Evolutionary conservation across 1,139 yeast genomes (phyloP).

Genomic region (Suhomyces bolitotheri): DNA sequence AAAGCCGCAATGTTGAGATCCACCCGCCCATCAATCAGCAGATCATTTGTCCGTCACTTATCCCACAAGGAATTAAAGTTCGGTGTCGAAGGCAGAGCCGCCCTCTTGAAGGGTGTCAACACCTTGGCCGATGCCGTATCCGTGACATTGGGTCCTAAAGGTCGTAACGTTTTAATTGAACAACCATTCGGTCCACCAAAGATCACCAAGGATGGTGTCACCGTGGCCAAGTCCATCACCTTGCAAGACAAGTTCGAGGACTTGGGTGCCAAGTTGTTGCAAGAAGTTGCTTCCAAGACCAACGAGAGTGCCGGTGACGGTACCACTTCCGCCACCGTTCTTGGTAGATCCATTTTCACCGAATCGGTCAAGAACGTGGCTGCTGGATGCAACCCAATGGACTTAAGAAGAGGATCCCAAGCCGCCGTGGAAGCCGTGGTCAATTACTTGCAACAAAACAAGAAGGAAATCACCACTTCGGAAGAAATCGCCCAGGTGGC

Average conservation of each 20-base stretch:
- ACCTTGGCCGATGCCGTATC: slow-evolving; percentile 96
- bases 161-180: slow-evolving; percentile 95
- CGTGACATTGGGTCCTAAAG: slow-evolving; percentile 97
- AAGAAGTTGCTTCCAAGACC: slow-evolving; percentile 97
- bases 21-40: slow-evolving; percentile 48
- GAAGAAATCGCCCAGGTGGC: slow-evolving; percentile 99
- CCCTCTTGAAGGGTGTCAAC: slow-evolving; percentile 92
- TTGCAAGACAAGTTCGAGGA: slow-evolving; percentile 94
- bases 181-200: slow-evolving; percentile 97
- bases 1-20: slow-evolving; percentile 54
- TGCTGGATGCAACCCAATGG: slow-evolving; percentile 99
- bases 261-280: slow-evolving; percentile 93
- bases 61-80: slow-evolving; percentile 96
- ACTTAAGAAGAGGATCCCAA: slow-evolving; percentile 97
- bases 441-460: slow-evolving; percentile 81
- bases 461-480: slow-evolving; percentile 95
- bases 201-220: slow-evolving; percentile 99
- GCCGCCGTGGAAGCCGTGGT: slow-evolving; percentile 98
- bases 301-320: slow-evolving; percentile 99
- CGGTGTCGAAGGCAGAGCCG: slow-evolving; percentile 99
- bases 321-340: slow-evolving; percentile 96
- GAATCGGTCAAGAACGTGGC: slow-evolving; percentile 98
- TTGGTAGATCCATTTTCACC: slow-evolving; percentile 95
- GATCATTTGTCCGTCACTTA: slow-evolving; percentile 54
- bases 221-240: slow-evolving; percentile 88